phyloP scores from a whole-genome alignment of 2,329 filamentous ascomycete genomes.

The Pseudogymnoascus sp. region DNA sequence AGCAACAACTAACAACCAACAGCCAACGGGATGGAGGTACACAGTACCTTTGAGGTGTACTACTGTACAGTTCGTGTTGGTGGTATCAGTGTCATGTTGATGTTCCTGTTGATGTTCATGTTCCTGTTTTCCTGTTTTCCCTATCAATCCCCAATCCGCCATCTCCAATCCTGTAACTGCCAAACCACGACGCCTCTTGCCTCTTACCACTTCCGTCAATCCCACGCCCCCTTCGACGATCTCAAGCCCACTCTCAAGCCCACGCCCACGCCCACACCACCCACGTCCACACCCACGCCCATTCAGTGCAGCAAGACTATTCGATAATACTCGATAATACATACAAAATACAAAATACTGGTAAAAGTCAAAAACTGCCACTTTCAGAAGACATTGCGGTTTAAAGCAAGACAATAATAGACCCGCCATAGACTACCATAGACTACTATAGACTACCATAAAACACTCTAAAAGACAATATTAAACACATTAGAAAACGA shows the following conservation, averaged over 20 bases:
- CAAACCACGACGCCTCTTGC: background rate
- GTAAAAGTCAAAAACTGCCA: background rate
- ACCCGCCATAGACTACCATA: background rate
- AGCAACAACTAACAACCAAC: background rate
- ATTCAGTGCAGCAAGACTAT: background rate
- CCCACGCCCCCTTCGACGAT: background rate
- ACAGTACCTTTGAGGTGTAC: background rate
- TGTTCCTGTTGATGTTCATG: too few relatives aligned
- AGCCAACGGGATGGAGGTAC: background rate
- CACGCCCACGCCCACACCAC: too few relatives aligned
- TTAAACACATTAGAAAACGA: background rate
- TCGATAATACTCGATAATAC: background rate
- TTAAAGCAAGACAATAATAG: constrained; percentile 1
- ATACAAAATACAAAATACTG: too few relatives aligned
- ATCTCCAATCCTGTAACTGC: background rate
- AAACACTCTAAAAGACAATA: background rate
- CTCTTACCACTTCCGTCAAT: background rate
- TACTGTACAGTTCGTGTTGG: background rate
- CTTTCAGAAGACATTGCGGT: background rate
- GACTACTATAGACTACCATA: background rate
- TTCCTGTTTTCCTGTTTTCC: background rate
- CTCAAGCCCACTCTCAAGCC: background rate
- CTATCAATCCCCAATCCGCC: background rate
- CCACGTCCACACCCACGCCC: too few relatives aligned
- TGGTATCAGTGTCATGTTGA: background rate